phyloP scores from a whole-genome alignment of 495 filamentous ascomycete species.

The Neurospora sp. region DNA sequence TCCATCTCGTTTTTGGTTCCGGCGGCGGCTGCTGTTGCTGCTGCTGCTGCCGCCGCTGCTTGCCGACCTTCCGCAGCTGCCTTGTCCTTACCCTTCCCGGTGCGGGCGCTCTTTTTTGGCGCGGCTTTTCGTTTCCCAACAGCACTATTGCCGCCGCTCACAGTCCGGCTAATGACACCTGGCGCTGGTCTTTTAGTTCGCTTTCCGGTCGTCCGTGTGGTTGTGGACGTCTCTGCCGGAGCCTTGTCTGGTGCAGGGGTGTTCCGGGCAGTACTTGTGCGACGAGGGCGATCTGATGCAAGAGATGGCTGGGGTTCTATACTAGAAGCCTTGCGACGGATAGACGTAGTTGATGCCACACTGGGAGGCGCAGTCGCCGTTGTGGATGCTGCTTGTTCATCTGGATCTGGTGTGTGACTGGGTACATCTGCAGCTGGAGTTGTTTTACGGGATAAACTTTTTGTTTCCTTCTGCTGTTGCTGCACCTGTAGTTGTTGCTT shows the following conservation, averaged over 20 bases:
- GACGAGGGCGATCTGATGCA: slow-evolving; percentile 42
- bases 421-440: background rate
- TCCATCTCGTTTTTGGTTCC: slow-evolving; percentile 14
- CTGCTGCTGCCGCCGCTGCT: slow-evolving; percentile 27
- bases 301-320: slow-evolving; percentile 37
- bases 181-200: slow-evolving; percentile 63
- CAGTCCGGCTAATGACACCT: slow-evolving; percentile 57
- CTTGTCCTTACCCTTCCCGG: background rate
- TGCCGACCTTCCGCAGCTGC: slow-evolving; percentile 32
- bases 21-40: slow-evolving; percentile 14
- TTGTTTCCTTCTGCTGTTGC: background rate
- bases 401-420: background rate
- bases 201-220: slow-evolving; percentile 12
- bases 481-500: slow-evolving; percentile 3
- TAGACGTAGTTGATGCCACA: slow-evolving; percentile 17
- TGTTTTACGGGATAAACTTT: background rate
- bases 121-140: slow-evolving; percentile 74
- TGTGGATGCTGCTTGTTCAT: background rate
- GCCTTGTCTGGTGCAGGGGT: slow-evolving; percentile 39
- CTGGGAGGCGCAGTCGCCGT: background rate
- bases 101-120: slow-evolving; percentile 42
- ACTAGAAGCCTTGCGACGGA: slow-evolving; percentile 39
- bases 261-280: slow-evolving; percentile 46
- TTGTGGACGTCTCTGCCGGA: background rate
- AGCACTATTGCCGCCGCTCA: slow-evolving; percentile 60